A percentile compares a stretch with the other conserved stretches of the same genome.
Evolutionary conservation across 768 basidiomycete species (phyloP).

Genomic region (Lentinus brumalis): DNA sequence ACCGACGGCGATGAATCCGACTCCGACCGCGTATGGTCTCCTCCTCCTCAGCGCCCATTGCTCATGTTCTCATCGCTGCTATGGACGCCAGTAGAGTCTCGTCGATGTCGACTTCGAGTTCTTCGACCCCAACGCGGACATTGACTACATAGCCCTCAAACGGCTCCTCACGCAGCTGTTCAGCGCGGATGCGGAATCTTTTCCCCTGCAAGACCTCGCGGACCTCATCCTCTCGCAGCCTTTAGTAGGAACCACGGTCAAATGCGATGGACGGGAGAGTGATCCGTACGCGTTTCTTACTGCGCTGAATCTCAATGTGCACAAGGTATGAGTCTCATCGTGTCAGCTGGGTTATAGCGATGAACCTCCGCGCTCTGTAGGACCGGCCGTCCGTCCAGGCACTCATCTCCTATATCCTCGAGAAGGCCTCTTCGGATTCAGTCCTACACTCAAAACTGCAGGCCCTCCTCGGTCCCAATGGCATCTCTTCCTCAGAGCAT

Average conservation of each 20-base stretch:
- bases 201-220: constrained; percentile 74
- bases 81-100: constrained; percentile 49
- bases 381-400: constrained; percentile 71
- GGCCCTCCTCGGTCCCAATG: constrained; percentile 44
- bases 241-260: constrained; percentile 84
- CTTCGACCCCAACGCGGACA: constrained; percentile 77
- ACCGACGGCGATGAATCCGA: constrained; percentile 19
- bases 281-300: constrained; percentile 91
- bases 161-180: constrained; percentile 72
- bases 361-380: constrained; percentile 38
- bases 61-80: background rate
- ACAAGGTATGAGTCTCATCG: constrained; percentile 46
- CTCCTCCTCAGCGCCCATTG: constrained; percentile 3
- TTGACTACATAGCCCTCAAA: constrained; percentile 88
- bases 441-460: constrained; percentile 56
- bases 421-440: constrained; percentile 52
- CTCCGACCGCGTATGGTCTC: constrained; percentile 21
- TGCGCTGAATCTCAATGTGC: constrained; percentile 74
- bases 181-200: constrained; percentile 67
- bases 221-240: constrained; percentile 80
- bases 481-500: constrained; percentile 44
- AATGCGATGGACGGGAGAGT: constrained; percentile 86
- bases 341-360: background rate
- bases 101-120: constrained; percentile 94
- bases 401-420: constrained; percentile 68